Evolutionary conservation across 768 basidiomycete genomes (phyloP).

Genomic region (Suillus occidentalis): DNA sequence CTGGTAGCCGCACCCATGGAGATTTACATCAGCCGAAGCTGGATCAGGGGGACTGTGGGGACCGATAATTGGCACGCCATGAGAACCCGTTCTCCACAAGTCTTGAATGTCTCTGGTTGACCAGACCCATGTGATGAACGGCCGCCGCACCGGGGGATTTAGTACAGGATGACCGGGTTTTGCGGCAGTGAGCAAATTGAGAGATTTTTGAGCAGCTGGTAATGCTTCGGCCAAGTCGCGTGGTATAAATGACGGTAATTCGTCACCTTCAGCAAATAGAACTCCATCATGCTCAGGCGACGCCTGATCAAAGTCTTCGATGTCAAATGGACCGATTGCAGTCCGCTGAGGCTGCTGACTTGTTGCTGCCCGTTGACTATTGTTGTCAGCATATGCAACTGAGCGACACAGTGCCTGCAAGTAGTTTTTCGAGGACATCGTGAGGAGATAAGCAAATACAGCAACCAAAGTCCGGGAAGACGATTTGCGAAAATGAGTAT

Average conservation of each 20-base stretch:
- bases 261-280: conserved; percentile 36
- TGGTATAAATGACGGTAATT: conserved; percentile 68
- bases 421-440: conserved; percentile 61
- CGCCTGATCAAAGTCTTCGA: conserved; percentile 37
- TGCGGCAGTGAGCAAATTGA: conserved; percentile 63
- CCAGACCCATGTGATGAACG: conserved; percentile 64
- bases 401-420: conserved; percentile 56
- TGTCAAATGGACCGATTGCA: conserved; percentile 21
- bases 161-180: conserved; percentile 64
- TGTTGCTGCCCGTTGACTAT: conserved; percentile 29
- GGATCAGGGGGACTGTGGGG: conserved; percentile 6
- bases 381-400: conserved; percentile 47
- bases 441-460: conserved; percentile 67
- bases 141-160: conserved; percentile 22
- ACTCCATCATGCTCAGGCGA: conserved; percentile 42
- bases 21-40: background rate
- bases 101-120: conserved; percentile 49
- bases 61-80: conserved; percentile 15
- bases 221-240: conserved; percentile 49
- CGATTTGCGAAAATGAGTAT: conserved; percentile 51
- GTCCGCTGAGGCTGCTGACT: conserved; percentile 17
- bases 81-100: conserved; percentile 37
- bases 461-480: conserved; percentile 51
- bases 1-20: conserved; percentile 19
- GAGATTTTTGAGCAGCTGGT: conserved; percentile 66